Percentiles rank a stretch among this genome's conserved stretches.
These are phyloP conservation scores for Rhodosporidiobolus odoratus DNA, from an alignment of 768 basidiomycete species.

Conservation along the genomic window DNA sequence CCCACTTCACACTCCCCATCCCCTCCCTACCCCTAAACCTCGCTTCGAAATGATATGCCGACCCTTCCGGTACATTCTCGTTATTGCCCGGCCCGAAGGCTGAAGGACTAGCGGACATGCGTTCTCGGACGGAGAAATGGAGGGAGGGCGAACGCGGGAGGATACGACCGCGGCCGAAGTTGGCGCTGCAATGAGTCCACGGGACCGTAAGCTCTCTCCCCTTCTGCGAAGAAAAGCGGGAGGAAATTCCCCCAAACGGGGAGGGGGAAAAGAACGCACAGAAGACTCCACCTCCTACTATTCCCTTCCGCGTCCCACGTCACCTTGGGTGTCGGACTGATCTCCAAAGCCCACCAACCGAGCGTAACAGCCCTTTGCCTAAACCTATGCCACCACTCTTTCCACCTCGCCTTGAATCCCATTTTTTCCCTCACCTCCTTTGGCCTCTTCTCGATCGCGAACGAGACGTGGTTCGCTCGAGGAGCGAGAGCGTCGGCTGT, in stretches of 20 bases:
- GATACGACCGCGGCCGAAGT: slow-evolving; percentile 23
- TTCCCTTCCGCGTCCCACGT: slow-evolving; percentile 20
- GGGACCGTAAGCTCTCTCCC: neutral
- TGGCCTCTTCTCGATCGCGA: neutral
- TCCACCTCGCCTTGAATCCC: neutral
- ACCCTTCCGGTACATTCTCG: slow-evolving; percentile 22
- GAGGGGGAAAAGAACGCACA: slow-evolving; percentile 3
- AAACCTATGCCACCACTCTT: neutral
- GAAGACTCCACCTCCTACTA: neutral
- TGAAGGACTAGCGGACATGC: neutral
- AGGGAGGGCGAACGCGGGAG: slow-evolving; percentile 11
- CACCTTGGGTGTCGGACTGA: slow-evolving; percentile 23
- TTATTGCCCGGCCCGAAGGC: slow-evolving; percentile 22
- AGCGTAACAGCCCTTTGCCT: neutral
- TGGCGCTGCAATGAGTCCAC: neutral
- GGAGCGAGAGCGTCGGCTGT: slow-evolving; percentile 16
- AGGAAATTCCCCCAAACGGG: neutral
- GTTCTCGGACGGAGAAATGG: slow-evolving; percentile 23
- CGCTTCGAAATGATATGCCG: neutral
- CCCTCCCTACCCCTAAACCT: neutral
- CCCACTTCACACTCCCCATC: slow-evolving; percentile 2
- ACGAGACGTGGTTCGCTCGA: slow-evolving; percentile 8
- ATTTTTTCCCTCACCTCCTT: neutral
- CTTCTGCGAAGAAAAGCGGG: neutral
- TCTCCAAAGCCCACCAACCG: slow-evolving; percentile 21